Percentiles rank a stretch among this genome's conserved stretches.
Evolutionary conservation across 2,329 filamentous ascomycete genomes (phyloP).

Genomic region (Proliferodiscus dingleyae): DNA sequence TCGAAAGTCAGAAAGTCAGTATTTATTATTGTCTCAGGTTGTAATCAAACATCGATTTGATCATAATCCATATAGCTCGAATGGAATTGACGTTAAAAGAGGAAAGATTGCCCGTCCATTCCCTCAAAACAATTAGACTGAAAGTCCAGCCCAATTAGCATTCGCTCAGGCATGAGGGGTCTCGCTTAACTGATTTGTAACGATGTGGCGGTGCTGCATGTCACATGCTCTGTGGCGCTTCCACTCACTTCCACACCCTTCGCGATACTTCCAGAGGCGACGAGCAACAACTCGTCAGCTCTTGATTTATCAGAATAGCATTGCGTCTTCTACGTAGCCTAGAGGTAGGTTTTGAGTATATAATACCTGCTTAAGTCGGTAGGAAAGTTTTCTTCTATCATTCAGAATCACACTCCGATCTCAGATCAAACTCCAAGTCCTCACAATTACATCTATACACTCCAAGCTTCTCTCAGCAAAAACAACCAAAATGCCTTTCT

Average conservation of each 20-base stretch:
- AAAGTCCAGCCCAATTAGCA: too few relatives aligned
- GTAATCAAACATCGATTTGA: too few relatives aligned
- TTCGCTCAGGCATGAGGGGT: too few relatives aligned
- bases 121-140: too few relatives aligned
- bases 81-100: too few relatives aligned
- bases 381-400: conserved; percentile 16
- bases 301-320: conserved; percentile 21
- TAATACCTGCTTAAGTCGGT: conserved; percentile 12
- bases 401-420: conserved; percentile 20
- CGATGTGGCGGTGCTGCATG: too few relatives aligned
- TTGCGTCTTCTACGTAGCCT: conserved; percentile 22
- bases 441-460: conserved; percentile 1
- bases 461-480: conserved; percentile 1
- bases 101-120: too few relatives aligned
- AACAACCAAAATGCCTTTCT: conserved; percentile 26
- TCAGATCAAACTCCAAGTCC: conserved; percentile 3
- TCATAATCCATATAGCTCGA: too few relatives aligned
- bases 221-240: too few relatives aligned
- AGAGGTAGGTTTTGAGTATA: conserved; percentile 12
- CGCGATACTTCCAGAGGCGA: conserved; percentile 12
- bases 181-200: too few relatives aligned
- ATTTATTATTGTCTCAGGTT: too few relatives aligned
- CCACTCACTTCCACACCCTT: conserved; percentile 8
- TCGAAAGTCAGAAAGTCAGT: too few relatives aligned
- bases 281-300: conserved; percentile 18